phyloP scores from a whole-genome alignment of 108 stramenopile genomes.

The Schizochytrium sp. region DNA sequence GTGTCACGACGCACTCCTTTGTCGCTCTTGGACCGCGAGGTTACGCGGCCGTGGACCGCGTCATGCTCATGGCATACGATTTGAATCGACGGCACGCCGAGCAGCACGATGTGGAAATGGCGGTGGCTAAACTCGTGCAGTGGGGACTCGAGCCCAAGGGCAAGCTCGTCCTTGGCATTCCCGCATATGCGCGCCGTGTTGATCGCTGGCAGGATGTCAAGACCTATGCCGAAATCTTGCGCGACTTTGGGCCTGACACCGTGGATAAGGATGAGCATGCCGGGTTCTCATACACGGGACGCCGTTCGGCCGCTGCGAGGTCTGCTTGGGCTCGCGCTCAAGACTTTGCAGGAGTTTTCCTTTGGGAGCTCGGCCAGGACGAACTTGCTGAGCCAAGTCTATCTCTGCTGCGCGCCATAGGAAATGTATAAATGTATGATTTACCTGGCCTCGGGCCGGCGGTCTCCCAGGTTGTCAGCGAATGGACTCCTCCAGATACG shows the following conservation, averaged over 20 bases:
- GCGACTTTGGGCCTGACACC: background rate
- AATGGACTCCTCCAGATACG: no score
- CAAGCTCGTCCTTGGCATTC: background rate
- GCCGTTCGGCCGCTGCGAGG: background rate
- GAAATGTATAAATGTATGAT: background rate
- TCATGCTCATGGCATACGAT: conserved; percentile 1
- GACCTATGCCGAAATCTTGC: background rate
- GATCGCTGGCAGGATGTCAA: background rate
- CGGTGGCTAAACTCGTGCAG: background rate
- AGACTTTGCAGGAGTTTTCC: background rate
- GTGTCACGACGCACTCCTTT: background rate
- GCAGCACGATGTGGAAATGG: background rate
- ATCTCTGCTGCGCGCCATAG: background rate
- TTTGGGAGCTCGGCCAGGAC: conserved; percentile 15
- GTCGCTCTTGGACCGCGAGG: background rate
- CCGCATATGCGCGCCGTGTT: background rate
- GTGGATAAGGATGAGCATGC: background rate
- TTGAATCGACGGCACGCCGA: background rate
- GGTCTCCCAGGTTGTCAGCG: no score
- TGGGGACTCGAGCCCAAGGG: background rate
- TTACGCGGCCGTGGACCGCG: background rate
- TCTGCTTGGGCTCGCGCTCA: background rate
- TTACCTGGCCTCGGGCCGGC: no score
- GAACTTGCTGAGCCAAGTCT: background rate
- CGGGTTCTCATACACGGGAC: background rate